phyloP scores from a whole-genome alignment of 805 yeast species.

The Wickerhamiella occidentalis region DNA sequence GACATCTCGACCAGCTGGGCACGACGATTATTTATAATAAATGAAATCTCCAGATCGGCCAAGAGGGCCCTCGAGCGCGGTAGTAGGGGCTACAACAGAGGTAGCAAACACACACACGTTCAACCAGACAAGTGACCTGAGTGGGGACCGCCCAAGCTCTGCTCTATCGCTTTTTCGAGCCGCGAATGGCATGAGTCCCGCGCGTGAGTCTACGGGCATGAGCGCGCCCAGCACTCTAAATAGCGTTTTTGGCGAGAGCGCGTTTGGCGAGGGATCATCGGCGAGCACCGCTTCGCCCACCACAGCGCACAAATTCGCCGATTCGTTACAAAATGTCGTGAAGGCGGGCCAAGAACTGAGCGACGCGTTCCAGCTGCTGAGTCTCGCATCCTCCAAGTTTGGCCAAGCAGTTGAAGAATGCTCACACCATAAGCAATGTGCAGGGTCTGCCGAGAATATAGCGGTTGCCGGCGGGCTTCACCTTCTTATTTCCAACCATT shows the following conservation, averaged over 20 bases:
- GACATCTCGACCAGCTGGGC: no score
- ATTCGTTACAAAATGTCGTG: conserved; percentile 33
- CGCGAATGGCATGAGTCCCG: neutral
- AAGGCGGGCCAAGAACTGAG: conserved; percentile 38
- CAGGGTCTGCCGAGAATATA: conserved; percentile 48
- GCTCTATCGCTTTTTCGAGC: neutral
- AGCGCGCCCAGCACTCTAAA: conserved; percentile 4
- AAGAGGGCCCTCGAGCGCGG: conserved; percentile 1
- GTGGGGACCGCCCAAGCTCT: neutral
- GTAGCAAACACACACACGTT: neutral
- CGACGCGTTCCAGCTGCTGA: conserved; percentile 35
- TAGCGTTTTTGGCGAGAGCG: conserved; percentile 6
- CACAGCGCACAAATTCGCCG: conserved; percentile 33
- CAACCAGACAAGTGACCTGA: neutral
- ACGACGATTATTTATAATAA: neutral
- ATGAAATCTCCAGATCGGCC: conserved; percentile 7
- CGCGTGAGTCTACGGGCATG: neutral
- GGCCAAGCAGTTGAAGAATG: conserved; percentile 58
- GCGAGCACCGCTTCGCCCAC: conserved; percentile 22
- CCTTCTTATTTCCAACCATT: conserved; percentile 63
- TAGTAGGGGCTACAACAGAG: neutral
- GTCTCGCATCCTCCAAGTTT: conserved; percentile 55
- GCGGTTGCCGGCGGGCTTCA: conserved; percentile 67
- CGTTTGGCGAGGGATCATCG: neutral
- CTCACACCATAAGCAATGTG: conserved; percentile 52